phyloP scores from a whole-genome alignment of 345 rosid genomes.

The Gossypium australe region DNA sequence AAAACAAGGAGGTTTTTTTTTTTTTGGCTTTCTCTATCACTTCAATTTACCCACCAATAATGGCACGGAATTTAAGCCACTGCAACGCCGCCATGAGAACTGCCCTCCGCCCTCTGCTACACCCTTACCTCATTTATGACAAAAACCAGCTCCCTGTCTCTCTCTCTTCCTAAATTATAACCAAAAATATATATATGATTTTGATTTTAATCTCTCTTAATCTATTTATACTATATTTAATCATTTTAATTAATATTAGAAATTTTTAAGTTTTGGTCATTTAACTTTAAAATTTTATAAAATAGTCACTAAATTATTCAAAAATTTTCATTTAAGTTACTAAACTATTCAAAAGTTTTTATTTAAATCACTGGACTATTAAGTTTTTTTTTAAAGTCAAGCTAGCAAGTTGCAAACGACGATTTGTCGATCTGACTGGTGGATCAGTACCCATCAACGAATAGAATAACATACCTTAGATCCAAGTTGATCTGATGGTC shows the following conservation, averaged over 20 bases:
- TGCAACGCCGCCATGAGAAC: constrained; percentile 74
- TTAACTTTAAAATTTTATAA: too few species aligned
- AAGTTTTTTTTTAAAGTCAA: rapidly evolving
- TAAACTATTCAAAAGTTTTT: too few species aligned
- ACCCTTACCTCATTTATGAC: constrained; percentile 32
- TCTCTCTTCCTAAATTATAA: constrained; percentile 4
- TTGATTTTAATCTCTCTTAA: not conserved
- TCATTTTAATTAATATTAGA: too few species aligned
- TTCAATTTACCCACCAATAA: constrained; percentile 27
- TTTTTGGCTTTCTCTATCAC: constrained; percentile 4
- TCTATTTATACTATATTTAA: not conserved
- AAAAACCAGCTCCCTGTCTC: constrained; percentile 13
- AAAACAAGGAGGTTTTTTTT: constrained; percentile 3
- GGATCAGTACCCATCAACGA: too few species aligned
- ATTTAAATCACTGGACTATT: too few species aligned
- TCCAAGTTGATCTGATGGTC: too few species aligned
- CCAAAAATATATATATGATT: not conserved
- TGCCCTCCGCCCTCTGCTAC: constrained; percentile 35
- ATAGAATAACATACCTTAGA: too few species aligned
- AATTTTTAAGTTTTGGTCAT: too few species aligned
- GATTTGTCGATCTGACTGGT: too few species aligned
- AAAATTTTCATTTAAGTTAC: too few species aligned
- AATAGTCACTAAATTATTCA: too few species aligned
- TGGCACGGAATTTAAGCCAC: constrained; percentile 62
- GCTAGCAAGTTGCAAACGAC: too few species aligned